phyloP scores from a whole-genome alignment of 495 filamentous ascomycete species.

The Penicillium desertorum region DNA sequence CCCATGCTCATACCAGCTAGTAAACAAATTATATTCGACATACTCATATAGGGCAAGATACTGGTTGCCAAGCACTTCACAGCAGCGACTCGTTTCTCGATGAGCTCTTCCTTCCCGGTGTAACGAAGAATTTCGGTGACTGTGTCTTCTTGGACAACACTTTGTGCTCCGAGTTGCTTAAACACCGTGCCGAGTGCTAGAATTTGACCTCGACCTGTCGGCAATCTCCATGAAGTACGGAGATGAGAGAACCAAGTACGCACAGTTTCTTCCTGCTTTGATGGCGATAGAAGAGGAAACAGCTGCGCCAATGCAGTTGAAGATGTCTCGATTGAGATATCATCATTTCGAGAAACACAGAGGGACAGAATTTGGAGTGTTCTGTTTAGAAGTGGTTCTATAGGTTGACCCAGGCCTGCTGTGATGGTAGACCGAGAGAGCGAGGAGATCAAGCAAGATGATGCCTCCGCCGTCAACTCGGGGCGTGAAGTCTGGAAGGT shows the following conservation, averaged over 20 bases:
- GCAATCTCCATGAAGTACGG: slow-evolving; percentile 36
- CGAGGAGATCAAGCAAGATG: slow-evolving; percentile 54
- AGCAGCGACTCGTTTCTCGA: slow-evolving; percentile 60
- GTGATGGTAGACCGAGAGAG: slow-evolving; percentile 27
- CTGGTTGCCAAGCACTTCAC: slow-evolving; percentile 57
- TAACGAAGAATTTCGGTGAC: slow-evolving; percentile 38
- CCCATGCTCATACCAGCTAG: neutral
- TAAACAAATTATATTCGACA: neutral
- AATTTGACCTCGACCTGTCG: slow-evolving; percentile 48
- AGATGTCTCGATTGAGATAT: slow-evolving; percentile 47
- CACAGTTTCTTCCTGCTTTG: slow-evolving; percentile 36
- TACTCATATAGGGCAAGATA: slow-evolving; percentile 46
- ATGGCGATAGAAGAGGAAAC: slow-evolving; percentile 38
- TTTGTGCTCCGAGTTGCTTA: slow-evolving; percentile 26
- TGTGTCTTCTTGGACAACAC: slow-evolving; percentile 27
- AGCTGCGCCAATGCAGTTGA: slow-evolving; percentile 46
- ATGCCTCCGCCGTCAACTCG: slow-evolving; percentile 67
- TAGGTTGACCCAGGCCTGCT: slow-evolving; percentile 17
- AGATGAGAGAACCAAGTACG: slow-evolving; percentile 42
- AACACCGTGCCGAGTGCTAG: slow-evolving; percentile 44
- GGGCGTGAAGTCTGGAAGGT: slow-evolving; percentile 57
- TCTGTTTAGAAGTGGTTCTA: slow-evolving; percentile 33
- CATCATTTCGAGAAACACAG: slow-evolving; percentile 48
- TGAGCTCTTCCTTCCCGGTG: slow-evolving; percentile 44
- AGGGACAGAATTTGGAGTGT: slow-evolving; percentile 41